phyloP scores from a whole-genome alignment of 2,329 filamentous ascomycete species.

The Lachnellula subtilissima region DNA sequence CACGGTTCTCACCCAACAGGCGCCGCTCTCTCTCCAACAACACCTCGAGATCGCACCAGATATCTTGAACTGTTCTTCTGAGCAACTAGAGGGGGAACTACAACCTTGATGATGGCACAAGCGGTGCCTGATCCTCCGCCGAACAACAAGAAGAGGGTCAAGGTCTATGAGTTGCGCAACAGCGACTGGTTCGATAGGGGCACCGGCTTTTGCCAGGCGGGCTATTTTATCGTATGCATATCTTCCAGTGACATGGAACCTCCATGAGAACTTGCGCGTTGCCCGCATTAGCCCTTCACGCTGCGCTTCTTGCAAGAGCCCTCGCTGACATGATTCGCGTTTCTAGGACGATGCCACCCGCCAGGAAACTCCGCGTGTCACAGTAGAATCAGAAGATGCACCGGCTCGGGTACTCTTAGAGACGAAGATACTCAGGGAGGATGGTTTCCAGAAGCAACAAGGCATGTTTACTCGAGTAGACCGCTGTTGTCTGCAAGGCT shows the following conservation, averaged over 20 bases:
- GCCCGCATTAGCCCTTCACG: background rate
- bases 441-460: conserved; percentile 98
- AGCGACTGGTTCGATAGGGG: conserved; percentile 99
- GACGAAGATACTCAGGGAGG: conserved; percentile 85
- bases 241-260: background rate
- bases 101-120: conserved; percentile 68
- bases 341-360: conserved; percentile 50
- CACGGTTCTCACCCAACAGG: conserved; percentile 19
- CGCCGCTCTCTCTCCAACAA: conserved; percentile 53
- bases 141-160: conserved; percentile 73
- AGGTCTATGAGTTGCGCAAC: conserved; percentile 97
- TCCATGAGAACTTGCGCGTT: conserved; percentile 3
- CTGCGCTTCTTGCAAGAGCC: background rate
- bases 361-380: conserved; percentile 78
- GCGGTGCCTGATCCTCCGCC: conserved; percentile 58
- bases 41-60: conserved; percentile 53
- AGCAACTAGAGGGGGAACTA: conserved; percentile 49
- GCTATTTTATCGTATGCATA: conserved; percentile 27
- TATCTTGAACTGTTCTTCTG: conserved; percentile 46
- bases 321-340: conserved; percentile 28
- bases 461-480: conserved; percentile 46
- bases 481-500: conserved; percentile 18
- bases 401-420: conserved; percentile 79
- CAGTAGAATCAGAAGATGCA: conserved; percentile 91
- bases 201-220: conserved; percentile 86